Conservation (phyloP, 2,329 filamentous ascomycete genomes). For the Cercospora sesami region DNA sequence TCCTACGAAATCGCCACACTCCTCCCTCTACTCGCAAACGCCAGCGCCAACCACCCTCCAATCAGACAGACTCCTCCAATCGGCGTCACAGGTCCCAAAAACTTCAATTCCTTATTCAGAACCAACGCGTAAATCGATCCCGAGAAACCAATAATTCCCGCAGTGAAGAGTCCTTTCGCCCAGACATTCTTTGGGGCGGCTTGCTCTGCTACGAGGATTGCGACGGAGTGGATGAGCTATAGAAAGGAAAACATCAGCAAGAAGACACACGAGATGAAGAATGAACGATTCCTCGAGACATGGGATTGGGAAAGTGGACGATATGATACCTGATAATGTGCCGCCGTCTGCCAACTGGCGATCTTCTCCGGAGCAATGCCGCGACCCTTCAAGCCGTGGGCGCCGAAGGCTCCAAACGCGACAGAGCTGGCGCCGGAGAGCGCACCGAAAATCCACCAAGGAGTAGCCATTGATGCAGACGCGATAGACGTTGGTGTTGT, state of each 20-base stretch:
- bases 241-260: neutral
- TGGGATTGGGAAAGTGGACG: neutral
- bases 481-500: neutral
- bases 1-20: constrained; percentile 16
- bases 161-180: constrained; percentile 57
- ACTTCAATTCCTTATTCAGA: constrained; percentile 61
- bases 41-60: constrained; percentile 60
- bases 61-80: constrained; percentile 65
- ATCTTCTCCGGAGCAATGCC: constrained; percentile 60
- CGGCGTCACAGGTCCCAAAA: constrained; percentile 65
- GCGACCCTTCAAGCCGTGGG: constrained; percentile 64
- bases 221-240: constrained; percentile 63
- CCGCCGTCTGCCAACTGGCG: constrained; percentile 64
- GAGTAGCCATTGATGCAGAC: constrained; percentile 17
- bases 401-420: constrained; percentile 65
- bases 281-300: neutral
- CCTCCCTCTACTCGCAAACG: constrained; percentile 41
- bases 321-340: constrained; percentile 63
- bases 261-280: neutral
- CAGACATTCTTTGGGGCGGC: constrained; percentile 56
- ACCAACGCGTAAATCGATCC: constrained; percentile 65
- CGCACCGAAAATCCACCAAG: constrained; percentile 63
- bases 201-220: constrained; percentile 57
- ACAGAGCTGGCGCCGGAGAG: constrained; percentile 64
- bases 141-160: constrained; percentile 67